Evolutionary conservation across 106 monocot genomes (phyloP).

Genomic region (Xerophyta viscosa): DNA sequence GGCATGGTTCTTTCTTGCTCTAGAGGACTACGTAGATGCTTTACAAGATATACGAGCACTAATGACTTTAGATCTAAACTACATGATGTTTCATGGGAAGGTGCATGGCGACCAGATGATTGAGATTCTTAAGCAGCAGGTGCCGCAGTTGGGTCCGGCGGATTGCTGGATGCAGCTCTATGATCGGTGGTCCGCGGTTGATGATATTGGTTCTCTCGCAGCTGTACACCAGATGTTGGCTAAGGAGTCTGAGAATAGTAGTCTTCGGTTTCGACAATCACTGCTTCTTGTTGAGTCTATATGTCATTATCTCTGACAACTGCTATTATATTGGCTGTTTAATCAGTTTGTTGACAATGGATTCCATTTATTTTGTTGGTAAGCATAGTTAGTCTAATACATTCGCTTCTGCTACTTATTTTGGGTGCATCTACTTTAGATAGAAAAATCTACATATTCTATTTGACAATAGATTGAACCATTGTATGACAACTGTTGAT

Average conservation of each 20-base stretch:
- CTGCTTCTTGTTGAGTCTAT: constrained; percentile 77
- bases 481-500: no score
- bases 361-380: no score
- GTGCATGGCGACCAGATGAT: constrained; percentile 77
- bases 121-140: constrained; percentile 63
- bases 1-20: constrained; percentile 72
- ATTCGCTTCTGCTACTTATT: no score
- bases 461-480: no score
- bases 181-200: constrained; percentile 92
- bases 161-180: constrained; percentile 99
- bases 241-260: constrained; percentile 73
- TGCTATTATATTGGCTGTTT: not conserved
- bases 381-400: no score
- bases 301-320: not conserved
- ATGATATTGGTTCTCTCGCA: constrained; percentile 94
- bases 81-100: constrained; percentile 90
- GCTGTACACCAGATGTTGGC: constrained; percentile 97
- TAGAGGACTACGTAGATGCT: constrained; percentile 57
- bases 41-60: constrained; percentile 80
- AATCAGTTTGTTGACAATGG: not conserved
- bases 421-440: no score
- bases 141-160: constrained; percentile 73
- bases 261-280: constrained; percentile 79
- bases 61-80: constrained; percentile 75
- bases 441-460: no score